Evolutionary conservation across 805 yeast species (phyloP), one percentile per base, ranked within the genome.

Genomic region (Maudiozyma pseudohumilis): DNA sequence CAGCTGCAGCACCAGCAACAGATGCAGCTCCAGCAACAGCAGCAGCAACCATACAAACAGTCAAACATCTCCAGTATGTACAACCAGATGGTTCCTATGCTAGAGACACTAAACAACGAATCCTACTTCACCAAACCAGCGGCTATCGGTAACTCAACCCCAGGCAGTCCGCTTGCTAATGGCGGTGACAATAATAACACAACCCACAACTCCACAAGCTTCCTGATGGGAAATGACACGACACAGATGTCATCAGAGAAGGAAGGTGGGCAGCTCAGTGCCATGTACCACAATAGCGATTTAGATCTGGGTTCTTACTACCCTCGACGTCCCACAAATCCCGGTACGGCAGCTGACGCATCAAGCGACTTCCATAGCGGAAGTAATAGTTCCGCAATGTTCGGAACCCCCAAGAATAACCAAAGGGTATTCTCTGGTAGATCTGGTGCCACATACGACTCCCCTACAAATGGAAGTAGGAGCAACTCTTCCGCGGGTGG

Each of bases 271-370:
- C 40, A 53, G 6, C 42, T 49, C 11, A 50, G 45, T 32, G 52
- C 52, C 36, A 39, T 56, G 16, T 43, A 49, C 17, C 31, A 36
- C 24, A 31, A 18, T 24, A 36, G 35, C 31, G 49, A 39, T 20
- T 49, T 50, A 26, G 57, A 56, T 28, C 44, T 47, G 27, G 61
- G 59, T 13, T 52, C 59, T 1, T 53, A 47, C 31, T 54, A 54
- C 25, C 58, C 55, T 31, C 45, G 57, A 28, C 32, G 23, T 20
- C 35, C 39, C 24, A 11, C 39, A 17, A 29, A 7, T 13, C 10
- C 28, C 11, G 26, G 6, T 15, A 12, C 17, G 10, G 5, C 10
- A 3, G 29, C 33, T 7, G 21, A 23, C 19, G 7, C 23, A 8
- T 15, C 29, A 18, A 23, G 16, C 9, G 23, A 29, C 3, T 13